phyloP scores from a whole-genome alignment of 306 rosid genomes.

The Senna tora region DNA sequence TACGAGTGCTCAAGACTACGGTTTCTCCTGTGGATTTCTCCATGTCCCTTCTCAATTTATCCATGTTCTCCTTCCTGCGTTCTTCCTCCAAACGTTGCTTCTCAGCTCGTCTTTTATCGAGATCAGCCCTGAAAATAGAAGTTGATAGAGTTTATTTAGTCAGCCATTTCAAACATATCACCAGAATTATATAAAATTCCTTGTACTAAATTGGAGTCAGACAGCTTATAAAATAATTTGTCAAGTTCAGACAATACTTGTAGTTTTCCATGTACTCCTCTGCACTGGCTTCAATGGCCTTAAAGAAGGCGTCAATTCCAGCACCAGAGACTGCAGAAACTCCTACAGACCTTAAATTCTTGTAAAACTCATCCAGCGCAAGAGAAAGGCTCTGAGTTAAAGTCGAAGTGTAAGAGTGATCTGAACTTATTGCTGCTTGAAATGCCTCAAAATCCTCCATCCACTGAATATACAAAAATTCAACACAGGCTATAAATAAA shows the following conservation, averaged over 20 bases:
- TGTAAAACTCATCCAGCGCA: constrained; percentile 81
- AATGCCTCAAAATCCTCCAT: constrained; percentile 88
- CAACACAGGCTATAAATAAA: constrained; percentile 11
- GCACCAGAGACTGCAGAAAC: constrained; percentile 80
- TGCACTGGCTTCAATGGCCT: constrained; percentile 67
- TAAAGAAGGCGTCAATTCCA: constrained; percentile 80
- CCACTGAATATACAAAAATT: constrained; percentile 62
- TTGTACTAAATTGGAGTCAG: background rate
- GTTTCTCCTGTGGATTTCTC: constrained; percentile 64
- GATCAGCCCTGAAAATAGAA: constrained; percentile 63
- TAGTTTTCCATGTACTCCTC: constrained; percentile 81
- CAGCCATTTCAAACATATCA: background rate
- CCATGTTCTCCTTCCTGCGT: constrained; percentile 71
- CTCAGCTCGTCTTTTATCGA: constrained; percentile 78
- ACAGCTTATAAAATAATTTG: background rate
- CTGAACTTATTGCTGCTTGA: constrained; percentile 68
- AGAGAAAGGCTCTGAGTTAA: constrained; percentile 78
- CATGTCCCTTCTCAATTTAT: constrained; percentile 74
- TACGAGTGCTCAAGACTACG: constrained; percentile 79
- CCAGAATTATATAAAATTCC: constrained; percentile 6
- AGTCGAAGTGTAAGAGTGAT: constrained; percentile 60
- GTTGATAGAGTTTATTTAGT: constrained; percentile 24
- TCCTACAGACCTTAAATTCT: constrained; percentile 75
- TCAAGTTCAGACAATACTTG: constrained; percentile 50
- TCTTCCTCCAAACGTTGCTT: constrained; percentile 83